phyloP scores from a whole-genome alignment of 805 yeast genomes.

The Starmerella sp. region DNA sequence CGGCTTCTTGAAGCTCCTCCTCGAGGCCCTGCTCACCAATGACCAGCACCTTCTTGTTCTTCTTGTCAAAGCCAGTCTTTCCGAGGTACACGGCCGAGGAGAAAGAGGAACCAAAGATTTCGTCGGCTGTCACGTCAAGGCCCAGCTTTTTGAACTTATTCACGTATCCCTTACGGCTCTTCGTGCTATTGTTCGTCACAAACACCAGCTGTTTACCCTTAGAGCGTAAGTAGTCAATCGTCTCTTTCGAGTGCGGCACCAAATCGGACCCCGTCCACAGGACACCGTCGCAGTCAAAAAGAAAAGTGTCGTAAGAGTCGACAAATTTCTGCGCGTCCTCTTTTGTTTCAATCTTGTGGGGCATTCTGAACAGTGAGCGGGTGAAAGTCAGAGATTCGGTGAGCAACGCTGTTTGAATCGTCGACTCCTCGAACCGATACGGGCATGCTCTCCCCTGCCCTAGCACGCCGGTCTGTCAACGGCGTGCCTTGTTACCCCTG shows the following conservation, averaged over 20 bases:
- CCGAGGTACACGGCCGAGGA: slow-evolving; percentile 81
- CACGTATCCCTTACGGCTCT: slow-evolving; percentile 68
- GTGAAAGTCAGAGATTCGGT: no score
- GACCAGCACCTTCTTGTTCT: slow-evolving; percentile 69
- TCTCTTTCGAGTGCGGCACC: slow-evolving; percentile 68
- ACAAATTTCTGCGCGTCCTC: slow-evolving; percentile 37
- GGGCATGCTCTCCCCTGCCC: background rate
- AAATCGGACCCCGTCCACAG: slow-evolving; percentile 82
- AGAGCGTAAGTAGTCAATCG: slow-evolving; percentile 47
- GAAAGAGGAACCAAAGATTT: slow-evolving; percentile 83
- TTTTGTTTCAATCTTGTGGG: slow-evolving; percentile 20
- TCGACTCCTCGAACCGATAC: background rate
- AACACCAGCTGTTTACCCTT: slow-evolving; percentile 61
- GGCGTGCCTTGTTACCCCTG: background rate
- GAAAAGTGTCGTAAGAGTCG: slow-evolving; percentile 63
- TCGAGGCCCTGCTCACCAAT: slow-evolving; percentile 82
- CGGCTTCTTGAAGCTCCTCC: slow-evolving; percentile 63
- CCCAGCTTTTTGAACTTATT: slow-evolving; percentile 59
- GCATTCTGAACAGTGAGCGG: background rate
- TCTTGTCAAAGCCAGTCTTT: slow-evolving; percentile 60
- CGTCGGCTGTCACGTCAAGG: slow-evolving; percentile 38
- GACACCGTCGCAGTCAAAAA: slow-evolving; percentile 97
- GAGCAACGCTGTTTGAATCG: background rate
- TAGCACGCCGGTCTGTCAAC: background rate
- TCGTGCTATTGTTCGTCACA: slow-evolving; percentile 93